A percentile compares a stretch with the other conserved stretches of the same genome.
These are phyloP conservation scores for Colletotrichum gloeosporioides DNA, from an alignment of 2,329 filamentous ascomycete species.

Conservation along the genomic window DNA sequence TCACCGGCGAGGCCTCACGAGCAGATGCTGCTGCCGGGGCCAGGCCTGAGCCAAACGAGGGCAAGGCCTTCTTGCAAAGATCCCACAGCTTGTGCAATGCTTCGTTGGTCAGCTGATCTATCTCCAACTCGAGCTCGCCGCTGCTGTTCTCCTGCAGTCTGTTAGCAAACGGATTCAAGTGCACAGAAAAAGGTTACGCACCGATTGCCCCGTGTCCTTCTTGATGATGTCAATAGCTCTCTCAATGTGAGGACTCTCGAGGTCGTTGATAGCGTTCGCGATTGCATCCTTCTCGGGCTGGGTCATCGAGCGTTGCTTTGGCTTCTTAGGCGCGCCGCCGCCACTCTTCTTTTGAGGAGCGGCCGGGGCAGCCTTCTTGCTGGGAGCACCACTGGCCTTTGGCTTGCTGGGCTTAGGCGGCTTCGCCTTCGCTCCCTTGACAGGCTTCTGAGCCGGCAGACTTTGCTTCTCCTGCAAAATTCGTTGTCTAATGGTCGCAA, in stretches of 20 bases:
- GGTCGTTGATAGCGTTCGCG: slow-evolving; percentile 80
- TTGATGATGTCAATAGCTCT: slow-evolving; percentile 90
- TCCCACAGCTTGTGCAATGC: slow-evolving; percentile 59
- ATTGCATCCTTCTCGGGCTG: slow-evolving; percentile 90
- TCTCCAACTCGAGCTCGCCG: slow-evolving; percentile 65
- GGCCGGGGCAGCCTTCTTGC: slow-evolving; percentile 47
- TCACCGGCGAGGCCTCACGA: slow-evolving; percentile 34
- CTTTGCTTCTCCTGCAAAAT: slow-evolving; percentile 76
- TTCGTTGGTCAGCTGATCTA: slow-evolving; percentile 61
- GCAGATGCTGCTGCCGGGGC: slow-evolving; percentile 26
- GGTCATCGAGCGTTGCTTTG: slow-evolving; percentile 67
- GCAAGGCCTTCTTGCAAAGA: slow-evolving; percentile 47
- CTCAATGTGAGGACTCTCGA: slow-evolving; percentile 79
- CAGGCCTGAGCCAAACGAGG: slow-evolving; percentile 42
- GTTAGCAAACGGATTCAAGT: slow-evolving; percentile 13
- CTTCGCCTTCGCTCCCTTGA: slow-evolving; percentile 64
- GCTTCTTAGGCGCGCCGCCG: slow-evolving; percentile 51
- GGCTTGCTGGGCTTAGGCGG: slow-evolving; percentile 60
- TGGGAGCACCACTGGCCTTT: slow-evolving; percentile 35
- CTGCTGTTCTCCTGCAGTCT: slow-evolving; percentile 58
- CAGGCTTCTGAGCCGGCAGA: slow-evolving; percentile 57
- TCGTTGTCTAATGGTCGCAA: slow-evolving; percentile 71
- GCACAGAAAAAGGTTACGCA: slow-evolving; percentile 46
- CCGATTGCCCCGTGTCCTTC: slow-evolving; percentile 79
- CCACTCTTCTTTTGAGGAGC: slow-evolving; percentile 36